A percentile compares a stretch with the other conserved stretches of the same genome.
These are phyloP conservation scores for Syncephalastrum contaminatum DNA, from an alignment of 371 early-diverging fungal genomes.

Conservation along the genomic window DNA sequence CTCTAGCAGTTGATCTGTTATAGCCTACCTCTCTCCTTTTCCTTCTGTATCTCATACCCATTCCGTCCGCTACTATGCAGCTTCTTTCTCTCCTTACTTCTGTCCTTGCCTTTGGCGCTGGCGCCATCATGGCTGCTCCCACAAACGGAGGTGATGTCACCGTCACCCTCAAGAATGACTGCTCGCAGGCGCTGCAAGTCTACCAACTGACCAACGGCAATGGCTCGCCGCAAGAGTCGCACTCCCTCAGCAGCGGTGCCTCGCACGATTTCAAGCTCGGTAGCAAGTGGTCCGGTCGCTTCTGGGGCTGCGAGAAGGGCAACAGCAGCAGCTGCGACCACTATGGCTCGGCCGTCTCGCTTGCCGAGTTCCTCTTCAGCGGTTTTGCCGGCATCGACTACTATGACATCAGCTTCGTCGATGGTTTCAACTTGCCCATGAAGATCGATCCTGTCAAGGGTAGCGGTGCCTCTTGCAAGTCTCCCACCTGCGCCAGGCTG, in stretches of 20 bases:
- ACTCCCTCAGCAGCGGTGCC: constrained; percentile 7
- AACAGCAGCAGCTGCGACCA: constrained; percentile 19
- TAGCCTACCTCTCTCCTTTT: no score
- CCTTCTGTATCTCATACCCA: no score
- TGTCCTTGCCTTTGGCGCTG: no score
- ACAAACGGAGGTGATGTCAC: constrained; percentile 12
- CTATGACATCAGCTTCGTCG: constrained; percentile 39
- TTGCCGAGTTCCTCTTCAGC: constrained; percentile 34
- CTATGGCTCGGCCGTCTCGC: constrained; percentile 29
- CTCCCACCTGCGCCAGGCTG: constrained; percentile 10
- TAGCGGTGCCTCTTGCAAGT: constrained; percentile 11
- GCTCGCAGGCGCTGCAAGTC: constrained; percentile 23
- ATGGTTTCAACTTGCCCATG: constrained; percentile 28
- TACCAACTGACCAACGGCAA: constrained; percentile 36
- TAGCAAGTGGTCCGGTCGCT: constrained; percentile 29
- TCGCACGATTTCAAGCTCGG: constrained; percentile 5
- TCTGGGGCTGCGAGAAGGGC: constrained; percentile 37
- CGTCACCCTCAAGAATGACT: constrained; percentile 41
- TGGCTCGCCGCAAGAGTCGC: constrained; percentile 2
- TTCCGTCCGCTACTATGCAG: no score
- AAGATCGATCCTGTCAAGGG: constrained; percentile 11
- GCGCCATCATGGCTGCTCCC: no score
- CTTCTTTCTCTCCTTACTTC: no score
- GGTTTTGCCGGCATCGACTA: constrained; percentile 26
- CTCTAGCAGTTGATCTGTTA: no score